Conservation (phyloP, 2,329 filamentous ascomycete species). For the Pezizomycotina sp. region DNA sequence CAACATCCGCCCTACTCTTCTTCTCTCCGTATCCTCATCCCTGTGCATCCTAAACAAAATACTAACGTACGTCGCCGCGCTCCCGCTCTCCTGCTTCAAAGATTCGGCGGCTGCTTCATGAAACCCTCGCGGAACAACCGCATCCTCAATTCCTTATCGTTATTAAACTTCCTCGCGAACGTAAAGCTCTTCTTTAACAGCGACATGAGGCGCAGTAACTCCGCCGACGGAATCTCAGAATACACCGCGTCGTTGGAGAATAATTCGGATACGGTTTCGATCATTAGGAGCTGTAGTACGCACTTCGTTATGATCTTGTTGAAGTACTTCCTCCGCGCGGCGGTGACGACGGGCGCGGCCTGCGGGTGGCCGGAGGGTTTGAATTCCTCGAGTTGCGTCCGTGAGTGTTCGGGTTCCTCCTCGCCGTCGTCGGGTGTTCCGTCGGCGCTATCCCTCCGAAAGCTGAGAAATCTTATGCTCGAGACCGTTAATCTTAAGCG, state of each 20-base stretch:
- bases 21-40: conserved; percentile 68
- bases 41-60: conserved; percentile 97
- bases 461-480: too few species aligned
- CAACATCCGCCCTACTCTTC: conserved; percentile 64
- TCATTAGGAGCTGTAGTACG: conserved; percentile 94
- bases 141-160: conserved; percentile 88
- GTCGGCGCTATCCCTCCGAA: conserved; percentile 20
- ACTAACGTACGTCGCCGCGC: conserved; percentile 82
- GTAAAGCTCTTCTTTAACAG: conserved; percentile 90
- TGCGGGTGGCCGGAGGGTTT: conserved; percentile 45
- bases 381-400: conserved; percentile 58
- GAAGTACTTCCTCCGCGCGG: conserved; percentile 84
- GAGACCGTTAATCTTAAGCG: conserved; percentile 44
- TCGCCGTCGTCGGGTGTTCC: conserved; percentile 24
- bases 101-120: conserved; percentile 97
- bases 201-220: conserved; percentile 81
- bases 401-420: conserved; percentile 2
- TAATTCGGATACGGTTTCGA: conserved; percentile 95
- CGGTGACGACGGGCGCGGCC: conserved; percentile 75
- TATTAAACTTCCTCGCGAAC: conserved; percentile 94
- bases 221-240: conserved; percentile 71
- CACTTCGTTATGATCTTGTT: conserved; percentile 99
- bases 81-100: conserved; percentile 94
- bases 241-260: conserved; percentile 97
- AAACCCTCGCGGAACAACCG: conserved; percentile 93